A percentile compares a stretch with the other conserved stretches of the same genome.
Conservation (phyloP, 1,139 yeast species). For the Geotrichum reessii region DNA sequence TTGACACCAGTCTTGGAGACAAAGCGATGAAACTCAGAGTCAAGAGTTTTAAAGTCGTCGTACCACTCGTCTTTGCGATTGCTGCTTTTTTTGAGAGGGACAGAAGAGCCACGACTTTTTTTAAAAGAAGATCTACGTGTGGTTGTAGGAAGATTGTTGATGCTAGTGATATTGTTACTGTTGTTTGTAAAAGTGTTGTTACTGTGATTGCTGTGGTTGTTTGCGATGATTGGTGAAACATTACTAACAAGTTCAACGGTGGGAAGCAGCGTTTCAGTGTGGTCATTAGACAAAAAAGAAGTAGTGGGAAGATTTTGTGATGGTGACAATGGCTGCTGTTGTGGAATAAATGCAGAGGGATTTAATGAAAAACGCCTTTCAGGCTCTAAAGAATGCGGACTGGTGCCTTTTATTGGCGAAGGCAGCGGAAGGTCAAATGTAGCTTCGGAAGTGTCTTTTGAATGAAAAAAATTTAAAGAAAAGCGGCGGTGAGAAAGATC, state of each 20-base stretch:
- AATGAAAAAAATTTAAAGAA: background rate
- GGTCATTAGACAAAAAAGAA: background rate
- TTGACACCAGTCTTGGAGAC: conserved; percentile 47
- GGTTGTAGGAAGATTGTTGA: background rate
- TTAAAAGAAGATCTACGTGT: conserved; percentile 6
- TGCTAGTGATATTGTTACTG: background rate
- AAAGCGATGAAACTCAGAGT: conserved; percentile 29
- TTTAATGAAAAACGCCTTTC: background rate
- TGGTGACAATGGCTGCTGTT: background rate
- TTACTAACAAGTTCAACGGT: background rate
- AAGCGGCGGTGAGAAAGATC: background rate
- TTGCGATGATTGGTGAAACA: too few species aligned
- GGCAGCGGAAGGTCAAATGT: background rate
- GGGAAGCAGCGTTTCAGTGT: background rate
- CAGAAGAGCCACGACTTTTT: conserved; percentile 3
- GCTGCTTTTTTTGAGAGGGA: conserved; percentile 2
- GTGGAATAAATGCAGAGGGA: background rate
- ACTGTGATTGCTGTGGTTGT: too few species aligned
- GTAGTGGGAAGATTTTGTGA: background rate
- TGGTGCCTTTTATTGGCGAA: background rate
- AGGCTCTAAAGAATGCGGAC: background rate
- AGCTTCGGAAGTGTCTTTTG: background rate
- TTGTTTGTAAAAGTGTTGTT: background rate
- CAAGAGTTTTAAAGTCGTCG: conserved; percentile 27
- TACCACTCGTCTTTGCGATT: conserved; percentile 8